Evolutionary conservation across 768 basidiomycete genomes (phyloP), one percentile per base, ranked within the genome.

Genomic region (Trametes cubensis): DNA sequence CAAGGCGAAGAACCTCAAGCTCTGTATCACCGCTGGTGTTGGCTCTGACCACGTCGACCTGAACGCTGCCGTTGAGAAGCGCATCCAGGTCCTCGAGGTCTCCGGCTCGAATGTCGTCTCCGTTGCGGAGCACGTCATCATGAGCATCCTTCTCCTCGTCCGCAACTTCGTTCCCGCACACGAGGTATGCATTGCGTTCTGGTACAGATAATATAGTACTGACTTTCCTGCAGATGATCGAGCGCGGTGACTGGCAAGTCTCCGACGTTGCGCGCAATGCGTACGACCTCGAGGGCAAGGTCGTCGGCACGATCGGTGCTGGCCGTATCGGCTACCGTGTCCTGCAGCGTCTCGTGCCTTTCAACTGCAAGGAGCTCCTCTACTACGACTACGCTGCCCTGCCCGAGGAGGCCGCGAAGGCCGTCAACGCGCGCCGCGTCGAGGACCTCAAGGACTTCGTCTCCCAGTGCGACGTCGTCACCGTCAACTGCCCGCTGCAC

Each of bases 31-130:
- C 23, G 94, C 94, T 61, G 92, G 92, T 74, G 92, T 94, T 49
- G 92, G 93, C 13, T 92, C 90, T 20, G 94, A 95, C 77, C 92
- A 91, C 78, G 85, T 94, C 65, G 94, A 95, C 72, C 83, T 96
- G 62, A 88, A 95, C 74, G 90, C 92, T 21, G 89, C 92, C 25
- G 93, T 92, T 66, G 85, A 92, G 71, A 79, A 84, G 67, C 81
- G 81, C 61, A 86, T 95, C 68, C 88, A 92, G 71, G 94, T 68
- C 58, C 59, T 57, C 58, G 64, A 84, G 78, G 90, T 95, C 40
- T 88, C 92, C 30, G 94, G 94, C 40, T 92, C 90, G 23, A 95
- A 94, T 70, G 94, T 95, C 55, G 88, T 89, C 54, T 94, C 91
- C 13, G 94, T 95, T 45, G 94, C 93, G 47, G 94, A 95, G 75